phyloP scores from a whole-genome alignment of 1,284 basidiomycete genomes.

The Tetrapyrgos nigripes region DNA sequence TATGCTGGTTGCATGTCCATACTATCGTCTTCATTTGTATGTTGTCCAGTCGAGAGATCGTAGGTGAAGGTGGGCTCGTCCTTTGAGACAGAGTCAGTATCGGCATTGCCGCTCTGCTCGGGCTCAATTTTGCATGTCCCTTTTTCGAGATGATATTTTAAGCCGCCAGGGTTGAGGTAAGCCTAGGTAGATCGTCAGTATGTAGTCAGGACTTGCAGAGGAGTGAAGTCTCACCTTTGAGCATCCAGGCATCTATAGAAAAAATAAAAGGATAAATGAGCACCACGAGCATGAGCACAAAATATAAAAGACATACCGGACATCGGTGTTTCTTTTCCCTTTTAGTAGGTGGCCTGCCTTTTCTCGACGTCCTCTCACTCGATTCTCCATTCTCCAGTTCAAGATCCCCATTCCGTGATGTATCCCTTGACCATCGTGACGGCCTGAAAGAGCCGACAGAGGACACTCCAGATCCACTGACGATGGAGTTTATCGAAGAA shows the following conservation, averaged over 20 bases:
- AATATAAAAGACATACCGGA: conserved; percentile 1
- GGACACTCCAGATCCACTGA: background rate
- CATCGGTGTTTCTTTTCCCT: conserved; percentile 6
- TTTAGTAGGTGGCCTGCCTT: background rate
- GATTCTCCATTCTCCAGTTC: background rate
- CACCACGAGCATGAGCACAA: background rate
- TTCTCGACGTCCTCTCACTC: background rate
- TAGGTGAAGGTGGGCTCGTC: too few species aligned
- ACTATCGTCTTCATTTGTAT: too few species aligned
- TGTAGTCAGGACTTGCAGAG: background rate
- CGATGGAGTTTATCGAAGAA: background rate
- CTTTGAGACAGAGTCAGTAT: too few species aligned
- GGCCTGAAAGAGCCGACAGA: background rate
- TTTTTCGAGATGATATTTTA: conserved; percentile 25
- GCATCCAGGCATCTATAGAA: conserved; percentile 13
- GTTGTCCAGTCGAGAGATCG: too few species aligned
- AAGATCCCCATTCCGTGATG: too few species aligned
- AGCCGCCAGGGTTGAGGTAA: conserved; percentile 26
- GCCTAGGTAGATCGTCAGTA: conserved; percentile 8
- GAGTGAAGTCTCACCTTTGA: conserved; percentile 10
- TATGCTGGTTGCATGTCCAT: too few species aligned
- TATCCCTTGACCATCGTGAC: background rate
- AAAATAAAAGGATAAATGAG: background rate
- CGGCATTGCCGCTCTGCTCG: too few species aligned
- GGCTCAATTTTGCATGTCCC: conserved; percentile 20